Evolutionary conservation across 345 rosid species (phyloP), one percentile per base, ranked within the genome.

Genomic region (Hirschfeldia incana): DNA sequence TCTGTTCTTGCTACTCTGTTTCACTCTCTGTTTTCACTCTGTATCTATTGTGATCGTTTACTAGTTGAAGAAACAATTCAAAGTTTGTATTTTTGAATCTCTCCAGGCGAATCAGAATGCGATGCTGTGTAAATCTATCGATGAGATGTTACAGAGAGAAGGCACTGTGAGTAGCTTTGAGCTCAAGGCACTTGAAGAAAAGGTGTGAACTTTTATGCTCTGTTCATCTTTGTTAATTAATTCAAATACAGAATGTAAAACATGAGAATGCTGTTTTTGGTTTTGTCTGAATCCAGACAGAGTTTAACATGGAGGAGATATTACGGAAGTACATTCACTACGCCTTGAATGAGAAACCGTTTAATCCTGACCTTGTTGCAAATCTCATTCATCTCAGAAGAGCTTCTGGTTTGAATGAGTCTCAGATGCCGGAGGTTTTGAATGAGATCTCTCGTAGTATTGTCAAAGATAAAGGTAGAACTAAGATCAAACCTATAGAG

Each of bases 281-380:
- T 49, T 3, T 46, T 67, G 4, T 46, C 61, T 30, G 17, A 74
- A 76, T 87, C 82, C 98, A 93, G 99, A 95, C 98, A 89, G 99
- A 88, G 83, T 93, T 91, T 80, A 86, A 85, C 86, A 84, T 85
- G 91, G 96, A 88, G 87, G 99, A 91, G 73, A 83, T 95, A 65
- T 79, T 93, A 77, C 88, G 98, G 78, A 95, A 95, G 83, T 95
- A 93, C 83, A 87, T 91, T 75, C 88, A 94, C 1, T 93, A 91
- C 77, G 89, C 89, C 0, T 74, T 95, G 92, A 93, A 95, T 76
- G 99, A 95, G 88, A 95, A 89, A 69, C 97, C 97, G 12, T 95
- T 93, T 74, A 89, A 85, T 74, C 91, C 97, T 1, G 90, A 91
- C 26, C 82, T 95, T 76, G 89, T 95, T 76, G 74, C 83, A 66